Evolutionary conservation across 805 yeast species (phyloP), one percentile per base, ranked within the genome.

Genomic region (Barnettozyma salicaria): DNA sequence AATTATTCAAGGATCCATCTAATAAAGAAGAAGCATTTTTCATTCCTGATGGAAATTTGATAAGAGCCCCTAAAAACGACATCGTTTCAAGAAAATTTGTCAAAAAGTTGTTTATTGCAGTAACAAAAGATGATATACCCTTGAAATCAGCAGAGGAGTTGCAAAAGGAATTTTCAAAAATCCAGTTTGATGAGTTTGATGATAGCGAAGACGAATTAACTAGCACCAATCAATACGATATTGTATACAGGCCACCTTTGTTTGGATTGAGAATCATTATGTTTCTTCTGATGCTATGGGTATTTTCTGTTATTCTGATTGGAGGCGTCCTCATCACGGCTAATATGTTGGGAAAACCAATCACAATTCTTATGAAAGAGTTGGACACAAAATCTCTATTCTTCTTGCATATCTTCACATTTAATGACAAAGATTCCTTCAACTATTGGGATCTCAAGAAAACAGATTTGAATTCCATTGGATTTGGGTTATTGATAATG

Each of bases 21-120:
- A 60, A 68, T 0, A 45, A 53, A 1, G 57, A 67, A 0, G 62
- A 61, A 25, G 77, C 82, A 0, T 77, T 74, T 32, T 82, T 82
- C 53, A 76, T 85, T 7, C 89, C 89, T 0, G 81, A 85, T 56
- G 98, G 98, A 4, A 64, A 67, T 32, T 81, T 74, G 50, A 76
- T 89, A 23, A 74, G 97, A 39, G 98, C 88, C 1, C 98, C 98
- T 1, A 80, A 76, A 41, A 74, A 74, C 45, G 97, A 89, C 54
- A 79, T 78, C 12, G 78, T 81, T 16, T 75, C 90, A 0, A 64
- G 87, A 40, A 72, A 70, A 32, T 77, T 68, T 45, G 73, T 79
- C 22, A 76, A 74, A 47, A 71, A 74, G 32, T 60, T 88, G 40
- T 92, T 92, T 61, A 80, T 84, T 1, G 76, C 87, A 0, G 97